Conservation (phyloP, 2,329 filamentous ascomycete species). For the Colletotrichum sp. region DNA sequence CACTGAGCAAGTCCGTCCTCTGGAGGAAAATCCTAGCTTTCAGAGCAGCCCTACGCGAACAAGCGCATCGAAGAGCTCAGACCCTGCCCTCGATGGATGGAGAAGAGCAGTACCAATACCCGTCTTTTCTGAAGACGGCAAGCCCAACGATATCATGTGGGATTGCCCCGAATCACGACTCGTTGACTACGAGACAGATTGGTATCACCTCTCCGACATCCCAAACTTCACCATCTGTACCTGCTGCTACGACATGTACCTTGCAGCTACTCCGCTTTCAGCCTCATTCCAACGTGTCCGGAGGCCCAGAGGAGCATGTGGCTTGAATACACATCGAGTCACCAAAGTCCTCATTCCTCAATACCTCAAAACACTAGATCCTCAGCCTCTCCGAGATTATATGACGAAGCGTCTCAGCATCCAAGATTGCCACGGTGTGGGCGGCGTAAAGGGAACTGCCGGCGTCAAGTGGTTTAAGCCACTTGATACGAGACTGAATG, state of each 20-base stretch:
- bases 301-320: conserved; percentile 28
- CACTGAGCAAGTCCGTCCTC: not conserved
- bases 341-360: conserved; percentile 37
- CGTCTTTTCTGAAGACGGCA: conserved; percentile 15
- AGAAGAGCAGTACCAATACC: not conserved
- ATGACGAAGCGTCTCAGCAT: conserved; percentile 30
- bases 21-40: not conserved
- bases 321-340: conserved; percentile 37
- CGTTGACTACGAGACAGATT: conserved; percentile 34
- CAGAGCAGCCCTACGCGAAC: not conserved
- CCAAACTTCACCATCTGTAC: conserved; percentile 43
- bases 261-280: conserved; percentile 34
- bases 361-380: conserved; percentile 29
- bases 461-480: conserved; percentile 33
- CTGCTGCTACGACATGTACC: conserved; percentile 43
- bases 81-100: not conserved
- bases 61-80: not conserved
- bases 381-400: conserved; percentile 30
- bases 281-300: conserved; percentile 30
- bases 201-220: conserved; percentile 31
- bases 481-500: not conserved
- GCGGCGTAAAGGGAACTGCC: conserved; percentile 23
- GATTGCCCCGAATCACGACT: conserved; percentile 32
- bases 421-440: conserved; percentile 31
- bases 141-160: conserved; percentile 25